Evolutionary conservation across 371 early-diverging fungal genomes (phyloP), one percentile per base, ranked within the genome.

Genomic region (Syncephalastrum sp.): DNA sequence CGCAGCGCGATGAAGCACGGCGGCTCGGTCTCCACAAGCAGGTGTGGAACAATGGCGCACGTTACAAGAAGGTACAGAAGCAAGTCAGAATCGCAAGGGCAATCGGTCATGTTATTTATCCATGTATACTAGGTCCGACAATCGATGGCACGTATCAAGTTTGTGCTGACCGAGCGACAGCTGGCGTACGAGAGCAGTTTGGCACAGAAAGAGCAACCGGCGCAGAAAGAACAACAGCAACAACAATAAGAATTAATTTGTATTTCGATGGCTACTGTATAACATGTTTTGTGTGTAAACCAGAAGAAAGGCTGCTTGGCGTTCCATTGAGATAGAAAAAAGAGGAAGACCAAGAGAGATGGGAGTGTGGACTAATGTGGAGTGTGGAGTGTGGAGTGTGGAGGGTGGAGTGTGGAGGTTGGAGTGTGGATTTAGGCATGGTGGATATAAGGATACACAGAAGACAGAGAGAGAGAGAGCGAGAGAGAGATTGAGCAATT

Each of bases 101-200:
- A 3, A 29, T 24, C 19, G 21, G 21, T 21, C 21, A 21, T 21
- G 21, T 21, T 21, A 21, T 21, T 21, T 21, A 21, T 21, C 21
- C 21, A 21, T 21, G 21, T 21, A 21, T 21, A 21, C 0, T 67
- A 91, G 94, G 89, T 91, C 70, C 87, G 88, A 77, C 82, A 88
- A 67, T 91, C 96, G 15, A 97, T 97, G 98, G 91, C 92, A 42
- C 84, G 93, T 64, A 94, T 98, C 74, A 93, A 93, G 69, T 79
- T 84, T 53, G 95, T 98, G 8, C 72, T 98, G 43, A 88, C 89
- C 66, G 98, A 98, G 80, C 91, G 98, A 65, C 82, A 85, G 50
- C 74, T 75, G 38, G 83, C 79, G 41, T 91, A 81, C 73, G 81
- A 87, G 60, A 71, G 86, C 61, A 85, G 86, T 19, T 17, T 62